Evolutionary conservation across 768 basidiomycete species (phyloP), one percentile per base, ranked within the genome.

Genomic region (Xanthoconium purpureum): DNA sequence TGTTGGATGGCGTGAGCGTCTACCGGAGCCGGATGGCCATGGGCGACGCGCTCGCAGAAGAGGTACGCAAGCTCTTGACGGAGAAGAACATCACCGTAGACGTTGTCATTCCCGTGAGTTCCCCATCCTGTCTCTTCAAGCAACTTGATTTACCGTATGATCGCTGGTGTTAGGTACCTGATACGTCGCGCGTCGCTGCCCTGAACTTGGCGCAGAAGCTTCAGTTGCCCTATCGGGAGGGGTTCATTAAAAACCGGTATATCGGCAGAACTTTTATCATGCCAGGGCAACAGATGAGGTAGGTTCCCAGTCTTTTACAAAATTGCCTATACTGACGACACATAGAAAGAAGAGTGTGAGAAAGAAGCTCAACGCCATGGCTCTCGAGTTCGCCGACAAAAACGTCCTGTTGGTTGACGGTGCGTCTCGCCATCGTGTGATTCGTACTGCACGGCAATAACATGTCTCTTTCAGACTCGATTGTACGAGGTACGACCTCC

Each of bases 21-120:
- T 98, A 98, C 73, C 84, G 97, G 46, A 91, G 92, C 68, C 88
- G 97, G 38, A 98, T 98, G 97, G 94, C 97, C 1, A 99, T 99
- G 97, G 97, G 97, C 53, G 95, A 98, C 68, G 84, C 88, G 6
- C 82, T 99, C 47, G 96, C 95, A 1, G 88, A 84, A 42, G 90
- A 95, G 72, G 94, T 97, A 28, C 75, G 81, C 68, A 80, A 82
- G 24, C 84, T 94, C 40, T 76, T 99, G 46, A 70, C 76, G 45
- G 81, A 84, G 58, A 81, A 82, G 43, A 80, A 86, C 39, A 74
- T 95, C 43, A 77, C 79, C 18, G 85, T 96, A 50, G 97, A 99
- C 71, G 97, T 99, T 17, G 95, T 99, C 60, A 98, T 99, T 67
- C 97, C 97, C 17, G 92, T 89, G 60, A 63, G 72, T 50, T 35